These are phyloP conservation scores for Punica granatum DNA, from an alignment of 345 rosid genomes.

Conservation along the genomic window DNA sequence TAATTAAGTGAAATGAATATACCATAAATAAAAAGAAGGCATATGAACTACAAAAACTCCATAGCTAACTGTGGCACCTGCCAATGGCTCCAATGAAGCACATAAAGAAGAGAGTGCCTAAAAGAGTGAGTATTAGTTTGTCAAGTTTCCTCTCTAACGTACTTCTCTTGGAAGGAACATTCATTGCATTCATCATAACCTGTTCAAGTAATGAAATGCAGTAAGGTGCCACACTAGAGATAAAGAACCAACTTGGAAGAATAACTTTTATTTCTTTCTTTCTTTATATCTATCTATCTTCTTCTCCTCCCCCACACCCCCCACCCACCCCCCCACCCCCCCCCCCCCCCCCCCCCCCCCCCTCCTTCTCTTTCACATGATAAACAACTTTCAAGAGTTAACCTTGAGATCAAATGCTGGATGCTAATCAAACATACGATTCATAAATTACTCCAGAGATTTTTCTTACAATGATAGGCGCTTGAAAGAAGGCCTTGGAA, in stretches of 20 bases:
- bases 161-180: constrained; percentile 98
- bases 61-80: constrained; percentile 39
- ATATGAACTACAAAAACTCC: neutral
- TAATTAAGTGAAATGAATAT: constrained; percentile 15
- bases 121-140: constrained; percentile 87
- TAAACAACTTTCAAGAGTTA: neutral
- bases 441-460: neutral
- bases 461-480: neutral
- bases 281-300: neutral
- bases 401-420: neutral
- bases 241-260: neutral
- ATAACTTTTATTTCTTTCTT: neutral
- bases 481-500: neutral
- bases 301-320: too few species aligned
- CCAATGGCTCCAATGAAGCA: constrained; percentile 90
- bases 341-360: too few species aligned
- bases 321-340: too few species aligned
- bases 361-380: neutral
- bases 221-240: neutral
- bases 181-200: constrained; percentile 99
- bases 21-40: constrained; percentile 7
- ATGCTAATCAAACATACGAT: neutral
- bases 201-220: constrained; percentile 14
- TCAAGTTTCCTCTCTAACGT: constrained; percentile 98
- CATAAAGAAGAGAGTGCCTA: constrained; percentile 79